Percentiles rank a stretch among this genome's conserved stretches.
Evolutionary conservation across 164 flowering plant genomes (phyloP).

Genomic region (Taxillus chinensis): DNA sequence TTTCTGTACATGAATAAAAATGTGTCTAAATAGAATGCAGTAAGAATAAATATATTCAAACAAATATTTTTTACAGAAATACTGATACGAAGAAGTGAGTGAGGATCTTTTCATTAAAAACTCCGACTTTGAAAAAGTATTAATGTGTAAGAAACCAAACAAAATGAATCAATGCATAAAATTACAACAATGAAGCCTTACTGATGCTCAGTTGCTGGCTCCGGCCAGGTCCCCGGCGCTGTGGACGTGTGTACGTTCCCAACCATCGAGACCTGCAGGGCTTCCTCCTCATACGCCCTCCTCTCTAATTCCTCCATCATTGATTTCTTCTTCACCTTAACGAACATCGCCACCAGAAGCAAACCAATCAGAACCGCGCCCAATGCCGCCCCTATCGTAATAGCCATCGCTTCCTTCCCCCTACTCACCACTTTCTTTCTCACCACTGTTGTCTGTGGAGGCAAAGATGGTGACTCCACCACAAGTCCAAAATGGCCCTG

Average conservation of each 20-base stretch:
- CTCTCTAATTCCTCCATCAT: constrained; percentile 67
- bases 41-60: too few relatives aligned
- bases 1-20: too few relatives aligned
- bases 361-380: constrained; percentile 56
- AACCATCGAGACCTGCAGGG: constrained; percentile 82
- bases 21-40: too few relatives aligned
- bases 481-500: constrained; percentile 77
- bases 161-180: too few relatives aligned
- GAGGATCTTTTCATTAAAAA: too few relatives aligned
- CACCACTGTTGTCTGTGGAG: not conserved
- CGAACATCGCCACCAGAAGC: constrained; percentile 61
- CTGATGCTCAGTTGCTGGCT: constrained; percentile 42
- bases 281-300: constrained; percentile 92
- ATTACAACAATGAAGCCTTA: too few relatives aligned
- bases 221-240: constrained; percentile 50
- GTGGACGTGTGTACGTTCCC: constrained; percentile 75
- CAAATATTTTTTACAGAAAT: too few relatives aligned
- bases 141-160: too few relatives aligned
- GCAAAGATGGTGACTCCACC: constrained; percentile 12
- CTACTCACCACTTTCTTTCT: constrained; percentile 24
- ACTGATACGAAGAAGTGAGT: too few relatives aligned
- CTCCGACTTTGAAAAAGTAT: too few relatives aligned
- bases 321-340: constrained; percentile 60
- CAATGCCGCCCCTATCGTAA: constrained; percentile 45
- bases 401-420: constrained; percentile 66